Evolutionary conservation across 2,329 filamentous ascomycete species (phyloP).

Genomic region (Fusarium stilboides): DNA sequence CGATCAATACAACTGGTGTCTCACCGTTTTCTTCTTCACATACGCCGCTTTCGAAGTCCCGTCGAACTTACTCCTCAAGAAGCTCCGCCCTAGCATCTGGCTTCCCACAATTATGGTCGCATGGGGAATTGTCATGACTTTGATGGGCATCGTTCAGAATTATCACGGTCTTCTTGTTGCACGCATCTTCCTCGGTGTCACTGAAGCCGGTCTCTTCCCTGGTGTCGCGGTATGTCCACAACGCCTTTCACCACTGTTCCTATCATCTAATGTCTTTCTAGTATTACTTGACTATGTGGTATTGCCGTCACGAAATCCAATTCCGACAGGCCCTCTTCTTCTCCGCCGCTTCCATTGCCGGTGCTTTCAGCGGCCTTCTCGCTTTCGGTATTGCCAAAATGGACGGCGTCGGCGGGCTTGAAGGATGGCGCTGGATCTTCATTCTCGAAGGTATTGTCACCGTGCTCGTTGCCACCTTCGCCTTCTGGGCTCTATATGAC

Average conservation of each 20-base stretch:
- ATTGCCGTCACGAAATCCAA: conserved; percentile 70
- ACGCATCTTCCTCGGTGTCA: conserved; percentile 74
- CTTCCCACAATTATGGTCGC: conserved; percentile 82
- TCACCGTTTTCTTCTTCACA: conserved; percentile 82
- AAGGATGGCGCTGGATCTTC: conserved; percentile 77
- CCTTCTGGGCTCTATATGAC: conserved; percentile 82
- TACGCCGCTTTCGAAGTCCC: conserved; percentile 83
- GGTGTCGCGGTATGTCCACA: conserved; percentile 66
- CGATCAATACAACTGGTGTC: conserved; percentile 79
- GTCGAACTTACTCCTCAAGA: conserved; percentile 85
- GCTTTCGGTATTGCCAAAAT: conserved; percentile 80
- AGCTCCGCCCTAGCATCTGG: conserved; percentile 80
- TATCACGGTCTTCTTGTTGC: conserved; percentile 64
- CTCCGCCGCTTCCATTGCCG: conserved; percentile 83
- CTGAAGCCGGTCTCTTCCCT: conserved; percentile 77
- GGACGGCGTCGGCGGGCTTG: conserved; percentile 73
- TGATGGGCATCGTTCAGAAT: conserved; percentile 68
- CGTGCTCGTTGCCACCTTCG: conserved; percentile 74
- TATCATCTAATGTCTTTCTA: conserved; percentile 25
- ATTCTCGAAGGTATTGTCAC: conserved; percentile 80
- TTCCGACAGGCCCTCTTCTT: conserved; percentile 81
- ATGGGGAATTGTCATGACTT: conserved; percentile 65
- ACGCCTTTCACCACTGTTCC: neutral
- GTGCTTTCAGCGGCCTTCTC: conserved; percentile 81
- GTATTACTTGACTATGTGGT: conserved; percentile 73